Evolutionary conservation across 805 yeast species (phyloP).

Genomic region (Sungouiella thailandica): DNA sequence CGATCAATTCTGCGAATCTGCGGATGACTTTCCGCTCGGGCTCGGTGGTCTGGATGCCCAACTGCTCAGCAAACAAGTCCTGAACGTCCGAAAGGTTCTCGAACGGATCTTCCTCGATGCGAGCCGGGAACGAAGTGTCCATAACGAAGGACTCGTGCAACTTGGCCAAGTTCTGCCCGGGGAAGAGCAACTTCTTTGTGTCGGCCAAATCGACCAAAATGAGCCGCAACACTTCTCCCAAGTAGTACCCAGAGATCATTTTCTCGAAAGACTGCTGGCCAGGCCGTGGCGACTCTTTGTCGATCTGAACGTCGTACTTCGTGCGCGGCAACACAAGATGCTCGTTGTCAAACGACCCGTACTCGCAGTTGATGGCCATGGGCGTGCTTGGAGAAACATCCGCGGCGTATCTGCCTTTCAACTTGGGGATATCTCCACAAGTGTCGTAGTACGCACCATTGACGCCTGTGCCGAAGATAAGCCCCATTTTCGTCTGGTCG

Average conservation of each 20-base stretch:
- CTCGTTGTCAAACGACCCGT: conserved; percentile 96
- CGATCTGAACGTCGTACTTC: conserved; percentile 76
- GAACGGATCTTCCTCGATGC: conserved; percentile 83
- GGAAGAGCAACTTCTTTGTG: conserved; percentile 59
- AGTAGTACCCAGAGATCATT: conserved; percentile 94
- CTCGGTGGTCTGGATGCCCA: conserved; percentile 61
- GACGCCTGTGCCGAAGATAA: conserved; percentile 96
- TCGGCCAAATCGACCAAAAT: conserved; percentile 66
- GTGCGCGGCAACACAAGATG: conserved; percentile 82
- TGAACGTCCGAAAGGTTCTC: conserved; percentile 76
- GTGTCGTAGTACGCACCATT: conserved; percentile 93
- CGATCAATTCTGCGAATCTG: conserved; percentile 78
- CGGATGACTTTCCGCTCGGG: conserved; percentile 82
- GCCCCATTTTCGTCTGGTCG: conserved; percentile 85
- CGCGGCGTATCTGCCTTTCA: conserved; percentile 60
- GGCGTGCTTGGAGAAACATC: conserved; percentile 62
- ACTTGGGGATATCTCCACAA: conserved; percentile 69
- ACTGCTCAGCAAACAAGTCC: conserved; percentile 53
- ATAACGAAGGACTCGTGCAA: conserved; percentile 63
- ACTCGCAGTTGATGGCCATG: conserved; percentile 98
- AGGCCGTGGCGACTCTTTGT: conserved; percentile 87
- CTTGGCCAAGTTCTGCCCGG: conserved; percentile 60
- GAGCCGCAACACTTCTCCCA: conserved; percentile 88
- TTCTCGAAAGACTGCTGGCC: conserved; percentile 95
- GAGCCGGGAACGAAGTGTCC: conserved; percentile 87